Evolutionary conservation across 805 yeast genomes (phyloP), one percentile per base, ranked within the genome.

Genomic region (Yarrowia divulgata): DNA sequence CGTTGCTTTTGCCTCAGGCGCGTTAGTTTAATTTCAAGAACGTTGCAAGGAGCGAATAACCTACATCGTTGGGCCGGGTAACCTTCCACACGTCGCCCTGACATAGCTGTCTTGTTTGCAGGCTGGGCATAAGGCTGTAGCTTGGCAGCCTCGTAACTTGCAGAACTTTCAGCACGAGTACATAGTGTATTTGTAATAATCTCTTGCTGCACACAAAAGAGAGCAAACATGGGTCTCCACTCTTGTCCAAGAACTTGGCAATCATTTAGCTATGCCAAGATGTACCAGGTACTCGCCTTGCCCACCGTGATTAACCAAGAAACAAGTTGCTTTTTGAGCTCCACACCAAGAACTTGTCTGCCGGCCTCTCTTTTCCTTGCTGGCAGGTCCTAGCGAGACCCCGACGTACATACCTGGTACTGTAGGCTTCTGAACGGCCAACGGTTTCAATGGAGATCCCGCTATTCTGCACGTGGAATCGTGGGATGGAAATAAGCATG

Each of bases 371-470:
- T 12, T 29, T 52, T 34, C n/a, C 14, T n/a, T 18, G 10, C 52
- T 29, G 58, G 43, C 42, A 34, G 37, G 12, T 8, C 32, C 8
- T 12, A 52, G 43, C 43, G 58, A 52, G 58, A 13, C 19, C 19
- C 10, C 37, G 16, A 49, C 4, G 32, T 18, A 49, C 4, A 18
- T 18, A 5, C 40, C 12, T 12, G 14, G 13, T 8, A n/a, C 40
- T 18, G 19, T 43, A n/a, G 29, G 19, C 48, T 23, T 14, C n/a
- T 12, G 34, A 46, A 37, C 42, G 45, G 46, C 35, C 62, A 55
- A 55, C 62, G 62, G 62, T 55, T 39, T 37, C 29, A 14, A 37
- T 54, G 60, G 60, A 37, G 60, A 54, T 54, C 60, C 60, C 60
- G 60, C 43, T 19, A 13, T 19, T 39, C 45, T 54, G 62, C 62